Evolutionary conservation across 805 yeast species (phyloP), one percentile per base, ranked within the genome.

Genomic region (Cyberlindnera lachancei): DNA sequence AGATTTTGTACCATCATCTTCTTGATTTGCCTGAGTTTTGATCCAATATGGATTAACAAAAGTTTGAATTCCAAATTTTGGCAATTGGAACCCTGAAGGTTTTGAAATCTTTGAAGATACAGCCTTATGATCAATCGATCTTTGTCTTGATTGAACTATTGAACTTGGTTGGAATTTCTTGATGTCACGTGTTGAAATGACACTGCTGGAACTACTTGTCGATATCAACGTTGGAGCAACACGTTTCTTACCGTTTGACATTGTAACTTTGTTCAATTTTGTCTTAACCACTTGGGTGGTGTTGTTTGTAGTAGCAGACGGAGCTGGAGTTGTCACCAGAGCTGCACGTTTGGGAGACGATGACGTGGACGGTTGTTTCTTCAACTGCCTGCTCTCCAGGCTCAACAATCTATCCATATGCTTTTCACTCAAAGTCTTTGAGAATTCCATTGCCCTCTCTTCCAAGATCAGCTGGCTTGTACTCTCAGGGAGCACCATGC

Each of bases 401-500:
- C 59, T 60, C 65, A 69, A 61, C 8, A 71, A 44, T 29, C 55
- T 52, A 30, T 65, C 70, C 61, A 70, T 54, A 33, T 61, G 62
- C 27, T 48, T 48, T 26, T 52, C 58, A 31, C 53, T 46, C 25
- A 48, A 31, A 4, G 47, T 41, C 21, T 54, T 51, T 26, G 58
- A 58, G 25, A 52, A 48, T 21, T 53, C 56, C 7, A 57, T 61
- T 2, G 84, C 75, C 39, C 65, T 64, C 23, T 79, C 85, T 44
- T 87, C 96, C 15, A 90, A 59, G 5, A 61, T 53, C 35, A 90
- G 63, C 55, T 88, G 96, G 33, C 75, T 80, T 1, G 79, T 70
- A 55, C 92, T 79, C 50, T 90, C 97, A 0, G 96, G 95, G 46
- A 86, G 82, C 15, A 79, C 79, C 61, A 81, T 65, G 7, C 83